Percentiles rank a stretch among this genome's conserved stretches.
Evolutionary conservation across 2,329 filamentous ascomycete species (phyloP).

Genomic region (Pseudocercospora macadamiae): DNA sequence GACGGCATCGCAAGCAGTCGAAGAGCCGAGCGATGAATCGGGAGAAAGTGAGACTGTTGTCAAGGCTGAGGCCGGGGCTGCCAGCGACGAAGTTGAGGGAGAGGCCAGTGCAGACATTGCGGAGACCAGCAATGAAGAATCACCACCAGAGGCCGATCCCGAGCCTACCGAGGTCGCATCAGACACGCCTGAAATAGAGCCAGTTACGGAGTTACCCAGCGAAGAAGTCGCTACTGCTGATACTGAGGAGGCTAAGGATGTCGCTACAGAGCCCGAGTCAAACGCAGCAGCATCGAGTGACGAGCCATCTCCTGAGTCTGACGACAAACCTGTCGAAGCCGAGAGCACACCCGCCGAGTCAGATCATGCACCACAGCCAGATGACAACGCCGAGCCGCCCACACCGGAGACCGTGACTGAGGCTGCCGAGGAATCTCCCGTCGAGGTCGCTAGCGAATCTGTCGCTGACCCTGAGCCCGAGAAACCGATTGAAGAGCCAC

Average conservation of each 20-base stretch:
- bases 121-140: neutral
- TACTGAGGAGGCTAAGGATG: neutral
- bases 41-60: neutral
- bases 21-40: neutral
- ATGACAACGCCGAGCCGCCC: neutral
- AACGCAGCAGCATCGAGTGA: neutral
- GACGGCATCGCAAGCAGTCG: neutral
- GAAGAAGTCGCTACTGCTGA: neutral
- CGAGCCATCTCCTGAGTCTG: neutral
- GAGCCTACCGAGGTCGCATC: neutral
- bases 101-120: neutral
- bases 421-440: neutral
- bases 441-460: no score
- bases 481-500: neutral
- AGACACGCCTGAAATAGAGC: slow-evolving; percentile 5
- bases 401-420: neutral
- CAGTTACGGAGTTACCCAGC: slow-evolving; percentile 14
- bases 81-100: neutral
- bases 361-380: neutral
- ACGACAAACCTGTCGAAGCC: neutral
- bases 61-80: neutral
- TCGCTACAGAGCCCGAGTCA: neutral
- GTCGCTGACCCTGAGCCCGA: no score
- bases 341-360: neutral
- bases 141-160: neutral